Conservation (phyloP, 2,329 filamentous ascomycete species). For the Mycosphaerella sp. region DNA sequence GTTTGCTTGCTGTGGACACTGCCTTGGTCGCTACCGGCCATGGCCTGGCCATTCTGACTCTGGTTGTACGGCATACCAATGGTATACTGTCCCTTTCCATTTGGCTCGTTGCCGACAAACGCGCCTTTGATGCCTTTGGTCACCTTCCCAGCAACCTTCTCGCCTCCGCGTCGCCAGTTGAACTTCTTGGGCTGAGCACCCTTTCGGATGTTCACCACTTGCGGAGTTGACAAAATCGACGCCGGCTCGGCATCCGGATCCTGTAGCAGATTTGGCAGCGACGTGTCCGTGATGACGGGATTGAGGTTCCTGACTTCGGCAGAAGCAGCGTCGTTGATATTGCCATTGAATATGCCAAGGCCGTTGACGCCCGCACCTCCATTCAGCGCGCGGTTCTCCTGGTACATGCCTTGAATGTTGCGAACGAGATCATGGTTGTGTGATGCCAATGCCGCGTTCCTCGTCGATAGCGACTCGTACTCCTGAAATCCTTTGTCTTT, state of each 20-base stretch:
- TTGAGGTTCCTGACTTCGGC: slow-evolving; percentile 41
- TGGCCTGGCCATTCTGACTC: slow-evolving; percentile 24
- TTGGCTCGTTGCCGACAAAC: slow-evolving; percentile 51
- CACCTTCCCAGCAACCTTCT: slow-evolving; percentile 88
- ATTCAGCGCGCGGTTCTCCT: slow-evolving; percentile 54
- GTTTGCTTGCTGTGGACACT: slow-evolving; percentile 23
- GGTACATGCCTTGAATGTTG: slow-evolving; percentile 89
- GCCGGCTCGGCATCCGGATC: slow-evolving; percentile 60
- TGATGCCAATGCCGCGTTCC: slow-evolving; percentile 89
- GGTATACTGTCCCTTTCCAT: slow-evolving; percentile 23
- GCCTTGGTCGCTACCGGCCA: slow-evolving; percentile 29
- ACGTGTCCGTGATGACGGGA: slow-evolving; percentile 30
- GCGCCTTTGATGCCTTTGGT: slow-evolving; percentile 91
- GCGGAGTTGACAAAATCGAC: slow-evolving; percentile 64
- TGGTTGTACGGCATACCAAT: slow-evolving; percentile 32
- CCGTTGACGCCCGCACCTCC: slow-evolving; percentile 46
- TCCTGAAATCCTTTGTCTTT: slow-evolving; percentile 91
- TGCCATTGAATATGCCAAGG: slow-evolving; percentile 52
- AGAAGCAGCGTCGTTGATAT: slow-evolving; percentile 19
- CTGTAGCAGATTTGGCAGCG: slow-evolving; percentile 38
- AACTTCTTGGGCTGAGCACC: slow-evolving; percentile 84
- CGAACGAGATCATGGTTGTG: slow-evolving; percentile 94
- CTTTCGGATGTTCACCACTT: slow-evolving; percentile 91
- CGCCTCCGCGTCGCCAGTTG: slow-evolving; percentile 97
- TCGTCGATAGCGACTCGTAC: slow-evolving; percentile 88